phyloP scores from a whole-genome alignment of 257 asterid genomes.

The Nicotiana tabacum region DNA sequence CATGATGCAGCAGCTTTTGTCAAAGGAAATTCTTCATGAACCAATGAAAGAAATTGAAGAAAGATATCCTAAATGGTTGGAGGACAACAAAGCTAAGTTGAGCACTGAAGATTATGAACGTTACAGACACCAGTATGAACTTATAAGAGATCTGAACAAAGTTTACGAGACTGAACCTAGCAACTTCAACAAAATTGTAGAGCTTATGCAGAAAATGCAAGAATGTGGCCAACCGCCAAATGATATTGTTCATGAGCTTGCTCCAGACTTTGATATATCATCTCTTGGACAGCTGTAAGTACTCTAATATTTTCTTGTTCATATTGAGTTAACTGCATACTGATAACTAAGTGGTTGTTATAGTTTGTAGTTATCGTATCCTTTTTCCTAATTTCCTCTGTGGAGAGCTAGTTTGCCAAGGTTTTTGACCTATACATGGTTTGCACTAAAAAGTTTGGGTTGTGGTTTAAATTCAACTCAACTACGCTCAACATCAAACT shows the following conservation, averaged over 20 bases:
- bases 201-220: constrained; percentile 99
- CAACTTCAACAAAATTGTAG: constrained; percentile 89
- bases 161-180: constrained; percentile 74
- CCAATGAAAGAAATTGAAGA: constrained; percentile 97
- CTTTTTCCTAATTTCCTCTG: background rate
- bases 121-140: constrained; percentile 55
- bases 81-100: constrained; percentile 60
- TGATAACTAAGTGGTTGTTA: background rate
- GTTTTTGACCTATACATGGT: background rate
- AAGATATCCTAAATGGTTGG: constrained; percentile 88
- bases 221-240: constrained; percentile 98
- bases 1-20: constrained; percentile 95
- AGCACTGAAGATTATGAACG: constrained; percentile 59
- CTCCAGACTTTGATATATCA: constrained; percentile 81
- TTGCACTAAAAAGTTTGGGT: background rate
- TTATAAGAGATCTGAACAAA: constrained; percentile 58
- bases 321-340: background rate
- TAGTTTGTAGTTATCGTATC: background rate
- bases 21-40: constrained; percentile 89
- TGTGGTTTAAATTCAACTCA: background rate
- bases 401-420: background rate
- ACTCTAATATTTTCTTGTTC: background rate
- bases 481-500: background rate
- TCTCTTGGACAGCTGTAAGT: constrained; percentile 80
- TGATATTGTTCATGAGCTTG: constrained; percentile 87